phyloP scores from a whole-genome alignment of 2,329 filamentous ascomycete species.

The Diaporthe sp. region DNA sequence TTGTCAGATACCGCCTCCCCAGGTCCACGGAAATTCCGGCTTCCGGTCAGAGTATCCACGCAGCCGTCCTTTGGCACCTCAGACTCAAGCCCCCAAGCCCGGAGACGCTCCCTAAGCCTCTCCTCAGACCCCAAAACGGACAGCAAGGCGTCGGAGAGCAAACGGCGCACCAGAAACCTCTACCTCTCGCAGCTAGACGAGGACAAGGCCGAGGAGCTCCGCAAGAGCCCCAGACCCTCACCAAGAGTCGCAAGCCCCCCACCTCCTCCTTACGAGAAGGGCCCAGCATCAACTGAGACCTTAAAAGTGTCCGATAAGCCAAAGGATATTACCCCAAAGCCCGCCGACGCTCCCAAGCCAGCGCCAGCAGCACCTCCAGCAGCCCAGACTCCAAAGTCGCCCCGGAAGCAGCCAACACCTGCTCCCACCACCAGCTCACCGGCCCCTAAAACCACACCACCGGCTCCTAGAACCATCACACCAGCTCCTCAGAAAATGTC shows the following conservation, averaged over 20 bases:
- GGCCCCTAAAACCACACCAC: not conserved
- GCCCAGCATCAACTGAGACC: slow-evolving; percentile 31
- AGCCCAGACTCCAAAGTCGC: slow-evolving; percentile 8
- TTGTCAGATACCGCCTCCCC: slow-evolving; percentile 23
- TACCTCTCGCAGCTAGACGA: slow-evolving; percentile 31
- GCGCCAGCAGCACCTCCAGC: slow-evolving; percentile 4
- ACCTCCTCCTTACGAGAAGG: slow-evolving; percentile 30
- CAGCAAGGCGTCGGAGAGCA: slow-evolving; percentile 22
- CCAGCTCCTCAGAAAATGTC: slow-evolving; percentile 28
- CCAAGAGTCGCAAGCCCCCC: slow-evolving; percentile 34
- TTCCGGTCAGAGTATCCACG: slow-evolving; percentile 28
- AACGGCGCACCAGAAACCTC: slow-evolving; percentile 23
- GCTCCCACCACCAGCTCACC: not conserved
- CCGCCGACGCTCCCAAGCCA: slow-evolving; percentile 16
- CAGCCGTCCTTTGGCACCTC: slow-evolving; percentile 27
- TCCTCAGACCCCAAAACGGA: slow-evolving; percentile 25
- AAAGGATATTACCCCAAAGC: slow-evolving; percentile 12
- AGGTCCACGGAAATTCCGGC: slow-evolving; percentile 30
- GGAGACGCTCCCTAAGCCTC: slow-evolving; percentile 21
- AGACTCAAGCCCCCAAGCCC: slow-evolving; percentile 26
- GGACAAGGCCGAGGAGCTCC: slow-evolving; percentile 32
- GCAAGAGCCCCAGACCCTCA: slow-evolving; percentile 33
- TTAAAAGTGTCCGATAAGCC: slow-evolving; percentile 30
- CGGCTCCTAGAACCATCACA: not conserved
- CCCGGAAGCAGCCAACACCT: slow-evolving; percentile 18